Evolutionary conservation across 768 basidiomycete species (phyloP).

Genomic region (Boletellus sp.): DNA sequence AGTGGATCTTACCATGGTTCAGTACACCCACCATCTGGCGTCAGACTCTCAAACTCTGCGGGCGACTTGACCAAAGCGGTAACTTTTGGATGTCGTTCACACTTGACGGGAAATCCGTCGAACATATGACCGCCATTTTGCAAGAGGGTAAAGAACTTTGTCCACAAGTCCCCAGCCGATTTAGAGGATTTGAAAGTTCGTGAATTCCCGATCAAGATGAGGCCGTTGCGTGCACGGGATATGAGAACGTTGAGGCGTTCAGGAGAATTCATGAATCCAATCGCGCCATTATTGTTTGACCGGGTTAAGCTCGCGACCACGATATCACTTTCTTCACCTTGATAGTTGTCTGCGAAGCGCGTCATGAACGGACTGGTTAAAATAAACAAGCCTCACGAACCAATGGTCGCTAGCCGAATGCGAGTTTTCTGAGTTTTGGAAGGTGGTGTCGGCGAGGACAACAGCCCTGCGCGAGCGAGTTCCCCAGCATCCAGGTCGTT

Average conservation of each 20-base stretch:
- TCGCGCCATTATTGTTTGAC: conserved; percentile 52
- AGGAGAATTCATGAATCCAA: conserved; percentile 69
- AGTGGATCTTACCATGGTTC: conserved; percentile 49
- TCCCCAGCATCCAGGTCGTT: conserved; percentile 43
- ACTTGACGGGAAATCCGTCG: conserved; percentile 56
- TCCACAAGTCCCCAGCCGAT: conserved; percentile 53
- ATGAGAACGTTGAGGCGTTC: conserved; percentile 70
- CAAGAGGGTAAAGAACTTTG: conserved; percentile 44
- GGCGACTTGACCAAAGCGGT: conserved; percentile 38
- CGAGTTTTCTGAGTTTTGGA: conserved; percentile 38
- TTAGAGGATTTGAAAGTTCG: conserved; percentile 52
- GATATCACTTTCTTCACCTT: conserved; percentile 72
- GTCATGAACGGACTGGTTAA: not conserved
- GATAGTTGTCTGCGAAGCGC: conserved; percentile 58
- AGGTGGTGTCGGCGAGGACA: conserved; percentile 35
- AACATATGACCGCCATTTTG: conserved; percentile 44
- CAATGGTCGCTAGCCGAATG: conserved; percentile 62
- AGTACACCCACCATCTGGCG: conserved; percentile 62
- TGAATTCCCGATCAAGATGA: conserved; percentile 65
- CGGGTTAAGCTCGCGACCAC: conserved; percentile 59
- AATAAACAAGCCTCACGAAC: conserved; percentile 30
- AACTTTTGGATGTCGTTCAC: conserved; percentile 50
- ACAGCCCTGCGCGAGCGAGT: conserved; percentile 52
- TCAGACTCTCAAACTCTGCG: conserved; percentile 45
- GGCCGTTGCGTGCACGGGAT: conserved; percentile 61